A percentile compares a stretch with the other conserved stretches of the same genome.
These are phyloP conservation scores for Comarum palustre DNA, from an alignment of 306 rosid species.

Conservation along the genomic window DNA sequence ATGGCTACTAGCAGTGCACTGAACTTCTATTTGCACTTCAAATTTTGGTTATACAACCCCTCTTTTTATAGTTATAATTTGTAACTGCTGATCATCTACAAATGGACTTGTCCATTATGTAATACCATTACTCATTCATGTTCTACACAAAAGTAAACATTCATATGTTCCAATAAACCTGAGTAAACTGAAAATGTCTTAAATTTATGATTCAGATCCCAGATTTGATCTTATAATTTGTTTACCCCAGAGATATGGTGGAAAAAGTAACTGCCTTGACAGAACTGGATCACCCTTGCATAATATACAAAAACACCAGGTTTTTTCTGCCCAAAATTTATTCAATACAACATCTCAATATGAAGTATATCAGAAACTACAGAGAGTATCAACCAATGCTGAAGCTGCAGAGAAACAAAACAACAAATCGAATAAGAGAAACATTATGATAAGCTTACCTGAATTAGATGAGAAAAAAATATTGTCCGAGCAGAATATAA, in stretches of 20 bases:
- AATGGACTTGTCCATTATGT: too few relatives aligned
- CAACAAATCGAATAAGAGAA: not conserved
- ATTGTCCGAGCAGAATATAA: not conserved
- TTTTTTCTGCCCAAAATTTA: too few relatives aligned
- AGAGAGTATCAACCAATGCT: not conserved
- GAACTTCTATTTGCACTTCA: not conserved
- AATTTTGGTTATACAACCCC: too few relatives aligned
- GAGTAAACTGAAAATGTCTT: too few relatives aligned
- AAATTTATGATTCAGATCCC: not conserved
- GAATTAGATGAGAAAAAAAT: too few relatives aligned
- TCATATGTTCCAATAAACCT: too few relatives aligned
- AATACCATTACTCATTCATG: too few relatives aligned
- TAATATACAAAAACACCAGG: too few relatives aligned
- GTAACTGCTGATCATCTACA: not conserved
- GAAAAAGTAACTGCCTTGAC: not conserved
- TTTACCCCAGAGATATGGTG: not conserved
- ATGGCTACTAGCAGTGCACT: not conserved
- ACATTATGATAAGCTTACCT: not conserved
- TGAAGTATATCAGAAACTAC: not conserved
- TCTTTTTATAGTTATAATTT: too few relatives aligned
- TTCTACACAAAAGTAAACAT: too few relatives aligned
- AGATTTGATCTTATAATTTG: not conserved
- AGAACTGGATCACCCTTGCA: not conserved
- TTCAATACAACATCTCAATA: not conserved
- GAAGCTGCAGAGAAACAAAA: not conserved